Evolutionary conservation across 1,139 yeast species (phyloP), one percentile per base, ranked within the genome.

Genomic region (Pneumocystis wakefieldiae): DNA sequence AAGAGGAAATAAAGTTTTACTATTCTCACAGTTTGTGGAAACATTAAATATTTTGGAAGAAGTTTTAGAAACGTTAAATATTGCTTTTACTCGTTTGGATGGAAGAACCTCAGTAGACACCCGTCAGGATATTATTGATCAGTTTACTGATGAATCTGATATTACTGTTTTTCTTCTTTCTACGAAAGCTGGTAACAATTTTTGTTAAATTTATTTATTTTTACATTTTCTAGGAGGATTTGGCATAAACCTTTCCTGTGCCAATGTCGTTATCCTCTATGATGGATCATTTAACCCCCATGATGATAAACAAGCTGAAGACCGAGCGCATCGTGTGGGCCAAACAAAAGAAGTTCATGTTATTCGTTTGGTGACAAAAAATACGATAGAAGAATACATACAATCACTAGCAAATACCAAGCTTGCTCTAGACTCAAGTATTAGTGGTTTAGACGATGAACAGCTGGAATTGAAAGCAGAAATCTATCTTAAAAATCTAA

Each of bases 301-400:
- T 73, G 98, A 92, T 73, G 99, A 92, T 72, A 87, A 86, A 72
- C 99, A 92, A 76, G 99, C 99, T 0, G 98, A 94, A 73, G 98
- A 92, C 73, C 81, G 99, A 71, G 96, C 98, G 0, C 99, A 92
- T 74, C 82, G 99, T 73, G 96, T 94, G 36, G 99, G 99, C 1
- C 98, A 94, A 75, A 86, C 87, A 57, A 83, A 86, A 66, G 92
- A 87, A 62, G 99, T 94, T 28, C 78, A 80, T 60, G 96, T 94
- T 17, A 82, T 83, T 61, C 81, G 95, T 65, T 76, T 94, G 69
- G 86, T 94, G 65, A 81, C 87, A 12, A 80, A 79, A 68, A 79
- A 83, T 64, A 84, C 96, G 0, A 86, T 94, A 57, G 99, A 92
- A 70, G 97, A 92, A 73, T 89, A 86, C 69, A 92, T 92, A 71